Percentiles rank a stretch among this genome's conserved stretches.
Evolutionary conservation across 2,329 filamentous ascomycete species (phyloP).

Genomic region (Bipolaris bicolor): DNA sequence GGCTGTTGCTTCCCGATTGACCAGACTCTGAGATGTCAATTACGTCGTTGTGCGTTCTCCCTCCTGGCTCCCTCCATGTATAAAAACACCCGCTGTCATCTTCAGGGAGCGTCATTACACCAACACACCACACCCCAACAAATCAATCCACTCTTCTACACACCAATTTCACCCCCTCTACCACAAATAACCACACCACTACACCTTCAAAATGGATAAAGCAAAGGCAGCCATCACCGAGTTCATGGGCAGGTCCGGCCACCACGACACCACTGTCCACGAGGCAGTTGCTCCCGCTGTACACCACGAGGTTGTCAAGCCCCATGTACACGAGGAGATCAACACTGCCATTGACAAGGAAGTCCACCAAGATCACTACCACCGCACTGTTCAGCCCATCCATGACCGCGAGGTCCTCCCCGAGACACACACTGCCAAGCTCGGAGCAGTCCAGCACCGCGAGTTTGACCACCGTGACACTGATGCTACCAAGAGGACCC

Average conservation of each 20-base stretch:
- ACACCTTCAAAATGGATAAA: constrained; percentile 59
- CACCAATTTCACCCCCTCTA: constrained; percentile 5
- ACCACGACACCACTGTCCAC: constrained; percentile 74
- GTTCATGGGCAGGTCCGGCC: constrained; percentile 66
- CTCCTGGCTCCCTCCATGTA: constrained; percentile 16
- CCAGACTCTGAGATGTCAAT: constrained; percentile 21
- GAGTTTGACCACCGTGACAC: constrained; percentile 67
- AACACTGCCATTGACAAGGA: constrained; percentile 70
- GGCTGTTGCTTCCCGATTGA: background rate
- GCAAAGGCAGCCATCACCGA: constrained; percentile 67
- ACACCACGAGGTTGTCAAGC: constrained; percentile 65
- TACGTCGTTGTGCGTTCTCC: constrained; percentile 31
- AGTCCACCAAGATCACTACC: constrained; percentile 74
- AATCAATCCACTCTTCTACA: constrained; percentile 3
- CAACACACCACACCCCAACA: constrained; percentile 14
- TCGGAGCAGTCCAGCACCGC: constrained; percentile 65
- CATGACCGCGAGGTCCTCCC: constrained; percentile 61
- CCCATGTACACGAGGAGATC: constrained; percentile 66
- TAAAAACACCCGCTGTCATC: constrained; percentile 26
- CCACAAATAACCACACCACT: constrained; percentile 5
- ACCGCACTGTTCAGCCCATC: constrained; percentile 72
- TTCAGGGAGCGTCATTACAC: constrained; percentile 17
- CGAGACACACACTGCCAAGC: constrained; percentile 67
- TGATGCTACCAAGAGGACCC: constrained; percentile 36
- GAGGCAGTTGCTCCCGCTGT: constrained; percentile 68